Evolutionary conservation across 306 rosid species (phyloP).

Genomic region (Vachellia pachyceras): DNA sequence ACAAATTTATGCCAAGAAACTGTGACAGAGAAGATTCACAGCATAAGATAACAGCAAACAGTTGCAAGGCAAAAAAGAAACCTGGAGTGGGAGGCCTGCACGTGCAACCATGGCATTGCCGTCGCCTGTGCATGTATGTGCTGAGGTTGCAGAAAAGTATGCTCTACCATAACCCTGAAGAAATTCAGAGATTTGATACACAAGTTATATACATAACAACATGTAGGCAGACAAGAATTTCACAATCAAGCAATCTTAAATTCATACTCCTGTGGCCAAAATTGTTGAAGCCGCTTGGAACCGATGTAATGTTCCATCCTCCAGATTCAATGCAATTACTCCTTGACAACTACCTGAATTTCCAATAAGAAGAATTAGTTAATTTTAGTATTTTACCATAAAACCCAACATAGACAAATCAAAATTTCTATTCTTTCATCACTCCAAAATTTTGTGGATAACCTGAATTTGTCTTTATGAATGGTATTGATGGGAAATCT

Average conservation of each 20-base stretch:
- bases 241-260: conserved; percentile 18
- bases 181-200: conserved; percentile 32
- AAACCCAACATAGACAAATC: background rate
- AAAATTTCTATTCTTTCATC: background rate
- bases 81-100: conserved; percentile 93
- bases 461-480: background rate
- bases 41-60: conserved; percentile 27
- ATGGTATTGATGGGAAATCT: background rate
- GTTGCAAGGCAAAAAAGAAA: conserved; percentile 38
- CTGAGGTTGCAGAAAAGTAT: conserved; percentile 93
- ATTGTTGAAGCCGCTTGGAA: conserved; percentile 87
- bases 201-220: conserved; percentile 16
- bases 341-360: conserved; percentile 88
- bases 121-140: conserved; percentile 98
- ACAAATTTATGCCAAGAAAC: conserved; percentile 36
- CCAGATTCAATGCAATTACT: conserved; percentile 84
- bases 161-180: conserved; percentile 90
- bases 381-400: background rate
- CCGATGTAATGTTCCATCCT: conserved; percentile 92
- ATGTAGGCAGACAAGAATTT: background rate
- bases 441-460: background rate
- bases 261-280: conserved; percentile 90
- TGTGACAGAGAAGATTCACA: conserved; percentile 15
- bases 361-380: conserved; percentile 36
- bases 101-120: conserved; percentile 98